A percentile compares a stretch with the other conserved stretches of the same genome.
Evolutionary conservation across 805 yeast species (phyloP).

Genomic region (Spathaspora gorwiae): DNA sequence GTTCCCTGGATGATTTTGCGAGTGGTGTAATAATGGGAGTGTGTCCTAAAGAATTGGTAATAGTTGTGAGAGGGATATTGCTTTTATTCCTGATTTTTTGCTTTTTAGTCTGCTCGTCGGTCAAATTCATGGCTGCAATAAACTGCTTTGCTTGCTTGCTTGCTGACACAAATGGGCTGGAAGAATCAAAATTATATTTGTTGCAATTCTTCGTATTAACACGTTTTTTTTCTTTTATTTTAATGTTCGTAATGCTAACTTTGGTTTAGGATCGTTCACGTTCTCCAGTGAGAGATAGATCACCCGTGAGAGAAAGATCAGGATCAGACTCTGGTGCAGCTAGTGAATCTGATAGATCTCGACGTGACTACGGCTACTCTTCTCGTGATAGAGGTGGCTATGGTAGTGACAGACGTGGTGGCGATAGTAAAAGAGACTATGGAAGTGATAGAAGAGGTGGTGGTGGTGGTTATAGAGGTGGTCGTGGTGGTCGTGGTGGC

Average conservation of each 20-base stretch:
- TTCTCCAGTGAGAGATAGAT: slow-evolving; percentile 31
- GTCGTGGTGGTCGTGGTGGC: slow-evolving; percentile 15
- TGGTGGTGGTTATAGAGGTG: slow-evolving; percentile 5
- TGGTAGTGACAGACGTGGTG: slow-evolving; percentile 12
- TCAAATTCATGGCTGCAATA: too few species aligned
- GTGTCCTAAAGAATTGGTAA: too few species aligned
- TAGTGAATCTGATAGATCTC: slow-evolving; percentile 2
- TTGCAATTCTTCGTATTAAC: too few species aligned
- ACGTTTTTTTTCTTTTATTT: neutral
- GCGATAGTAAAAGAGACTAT: slow-evolving; percentile 11
- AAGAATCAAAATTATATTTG: too few species aligned
- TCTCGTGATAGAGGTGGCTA: neutral
- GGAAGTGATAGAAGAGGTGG: slow-evolving; percentile 21
- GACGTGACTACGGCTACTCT: slow-evolving; percentile 14
- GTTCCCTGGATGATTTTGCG: neutral
- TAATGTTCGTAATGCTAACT: slow-evolving; percentile 10
- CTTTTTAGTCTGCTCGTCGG: too few species aligned
- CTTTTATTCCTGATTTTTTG: too few species aligned
- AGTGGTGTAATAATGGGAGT: neutral
- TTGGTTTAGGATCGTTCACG: slow-evolving; percentile 28
- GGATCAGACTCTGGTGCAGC: slow-evolving; percentile 2
- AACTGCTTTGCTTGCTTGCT: too few species aligned
- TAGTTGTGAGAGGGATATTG: too few species aligned
- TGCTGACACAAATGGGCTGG: too few species aligned
- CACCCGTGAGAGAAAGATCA: slow-evolving; percentile 29